Base-by-base conservation (phyloP, 2,329 filamentous ascomycete genomes). In the Neofusicoccum umdonicola region DNA sequence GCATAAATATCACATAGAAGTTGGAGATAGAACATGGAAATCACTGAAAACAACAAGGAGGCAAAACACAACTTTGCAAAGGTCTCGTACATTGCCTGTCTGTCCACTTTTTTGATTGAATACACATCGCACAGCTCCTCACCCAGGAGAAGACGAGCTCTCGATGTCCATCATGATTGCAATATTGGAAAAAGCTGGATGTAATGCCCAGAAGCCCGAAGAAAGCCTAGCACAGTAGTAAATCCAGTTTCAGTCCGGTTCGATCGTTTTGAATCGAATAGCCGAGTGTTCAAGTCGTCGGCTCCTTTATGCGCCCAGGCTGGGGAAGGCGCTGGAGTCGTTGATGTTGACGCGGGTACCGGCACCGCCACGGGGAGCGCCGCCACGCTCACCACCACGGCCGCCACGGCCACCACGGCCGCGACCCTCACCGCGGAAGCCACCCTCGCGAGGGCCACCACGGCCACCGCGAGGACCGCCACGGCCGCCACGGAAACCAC, bases 251-350 rank as follows among this genome's bases (percentile, higher is more conserved):
- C 58, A 41, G 45, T 62, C 45, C 45, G 47, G 47, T 62, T 35
- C 57, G 45, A 22, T 51, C 58, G 12, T 39, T 27, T 39, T 31
- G 58, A n/a, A 35, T 31, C 56, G 42, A 15, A 31, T 5, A 17
- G 56, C 56, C 56, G 56, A 60, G 15, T 47, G 17, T 37, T 60
- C 39, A 31, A 41, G 31, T n/a, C 8, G 9, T 52, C 47, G 61
- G 22, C 61, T 63, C 47, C 57, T 61, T 64, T 81, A 81, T 71
- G 76, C 71, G 72, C 83, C 83, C 69, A 85, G 75, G 76, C 78
- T 82, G 64, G 83, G 83, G 80, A 85, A 85, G 68, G 82, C 83
- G 67, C 73, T 80, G 69, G 76, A 73, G 75, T 85, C 83, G 68
- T 76, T 71, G 70, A 82, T 74, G 76, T 84, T 82, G 76, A 82